Evolutionary conservation across 1,284 basidiomycete genomes (phyloP).

Genomic region (Cerioporus squamosus): DNA sequence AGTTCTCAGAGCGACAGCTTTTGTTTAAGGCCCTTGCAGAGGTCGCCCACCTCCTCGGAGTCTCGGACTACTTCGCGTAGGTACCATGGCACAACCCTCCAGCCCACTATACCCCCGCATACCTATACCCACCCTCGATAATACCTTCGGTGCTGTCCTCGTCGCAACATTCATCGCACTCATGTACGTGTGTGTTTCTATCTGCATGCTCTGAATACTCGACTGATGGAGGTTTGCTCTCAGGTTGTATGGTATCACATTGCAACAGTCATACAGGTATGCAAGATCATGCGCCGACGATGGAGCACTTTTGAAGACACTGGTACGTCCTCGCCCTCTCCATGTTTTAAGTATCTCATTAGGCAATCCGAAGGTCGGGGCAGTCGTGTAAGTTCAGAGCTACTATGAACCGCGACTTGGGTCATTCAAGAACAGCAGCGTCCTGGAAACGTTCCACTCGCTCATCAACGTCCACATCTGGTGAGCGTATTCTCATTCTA

Average conservation of each 20-base stretch:
- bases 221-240: background rate
- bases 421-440: background rate
- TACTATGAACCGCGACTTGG: background rate
- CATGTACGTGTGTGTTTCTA: background rate
- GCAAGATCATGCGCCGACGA: background rate
- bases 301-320: background rate
- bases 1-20: too few species aligned
- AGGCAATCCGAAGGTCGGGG: background rate
- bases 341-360: background rate
- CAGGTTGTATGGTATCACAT: constrained; percentile 1
- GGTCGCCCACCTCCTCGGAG: background rate
- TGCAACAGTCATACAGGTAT: constrained; percentile 3
- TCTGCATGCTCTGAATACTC: background rate
- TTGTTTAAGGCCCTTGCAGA: too few species aligned
- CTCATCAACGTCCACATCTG: background rate
- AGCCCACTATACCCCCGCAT: too few species aligned
- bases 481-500: background rate
- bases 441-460: constrained; percentile 3
- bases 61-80: background rate
- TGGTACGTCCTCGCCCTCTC: background rate
- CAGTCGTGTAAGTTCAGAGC: background rate
- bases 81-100: background rate
- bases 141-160: background rate
- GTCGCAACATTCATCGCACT: background rate
- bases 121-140: background rate